Conservation (phyloP, 2,329 filamentous ascomycete genomes). For the Fusarium concolor region DNA sequence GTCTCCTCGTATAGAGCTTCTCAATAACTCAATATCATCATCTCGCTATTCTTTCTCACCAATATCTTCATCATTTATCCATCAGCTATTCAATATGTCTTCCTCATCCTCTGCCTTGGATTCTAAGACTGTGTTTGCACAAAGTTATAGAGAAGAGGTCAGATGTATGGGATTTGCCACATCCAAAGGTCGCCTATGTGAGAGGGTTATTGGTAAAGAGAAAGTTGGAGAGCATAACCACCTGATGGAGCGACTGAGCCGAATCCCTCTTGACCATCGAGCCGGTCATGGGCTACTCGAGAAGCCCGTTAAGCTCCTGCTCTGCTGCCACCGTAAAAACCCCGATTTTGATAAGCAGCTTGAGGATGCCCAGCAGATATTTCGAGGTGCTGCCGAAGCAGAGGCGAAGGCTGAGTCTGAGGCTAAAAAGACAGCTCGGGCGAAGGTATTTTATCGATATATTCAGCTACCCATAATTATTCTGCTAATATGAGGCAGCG, state of each 20-base stretch:
- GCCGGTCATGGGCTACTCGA: too few species aligned
- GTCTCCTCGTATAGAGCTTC: background rate
- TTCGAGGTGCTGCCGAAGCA: too few species aligned
- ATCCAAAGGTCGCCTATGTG: background rate
- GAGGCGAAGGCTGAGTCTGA: too few species aligned
- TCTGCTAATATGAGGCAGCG: too few species aligned
- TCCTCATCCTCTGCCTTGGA: background rate
- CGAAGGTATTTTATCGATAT: too few species aligned
- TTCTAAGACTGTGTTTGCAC: constrained; percentile 1
- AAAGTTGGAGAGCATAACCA: background rate
- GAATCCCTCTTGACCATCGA: too few species aligned
- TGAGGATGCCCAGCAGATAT: too few species aligned
- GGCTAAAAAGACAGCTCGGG: too few species aligned
- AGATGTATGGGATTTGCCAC: background rate
- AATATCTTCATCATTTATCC: background rate
- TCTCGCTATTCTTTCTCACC: background rate
- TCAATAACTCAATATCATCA: background rate
- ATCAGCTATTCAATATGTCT: background rate
- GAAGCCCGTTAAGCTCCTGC: too few species aligned
- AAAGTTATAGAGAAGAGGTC: background rate
- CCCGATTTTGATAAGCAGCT: too few species aligned
- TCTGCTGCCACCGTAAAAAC: too few species aligned
- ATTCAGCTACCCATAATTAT: too few species aligned
- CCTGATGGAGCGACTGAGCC: background rate
- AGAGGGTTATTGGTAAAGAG: background rate